Conservation (phyloP, 2,329 filamentous ascomycete genomes). For the Arthrocladium fulminans region DNA sequence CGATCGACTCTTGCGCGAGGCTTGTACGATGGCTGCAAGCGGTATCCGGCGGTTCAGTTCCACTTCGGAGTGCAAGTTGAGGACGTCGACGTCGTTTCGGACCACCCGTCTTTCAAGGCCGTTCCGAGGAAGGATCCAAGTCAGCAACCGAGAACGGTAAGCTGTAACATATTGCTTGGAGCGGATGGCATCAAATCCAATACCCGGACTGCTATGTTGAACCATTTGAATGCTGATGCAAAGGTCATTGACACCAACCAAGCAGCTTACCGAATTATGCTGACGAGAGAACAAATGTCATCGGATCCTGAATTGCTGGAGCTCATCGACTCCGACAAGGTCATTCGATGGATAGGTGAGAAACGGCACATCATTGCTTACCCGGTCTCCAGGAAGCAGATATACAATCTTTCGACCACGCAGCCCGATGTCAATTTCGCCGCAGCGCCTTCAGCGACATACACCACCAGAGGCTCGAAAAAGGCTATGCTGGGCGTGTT, state of each 20-base stretch:
- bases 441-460: slow-evolving; percentile 49
- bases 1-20: slow-evolving; percentile 61
- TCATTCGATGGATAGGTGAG: slow-evolving; percentile 57
- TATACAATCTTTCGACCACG: slow-evolving; percentile 58
- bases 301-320: slow-evolving; percentile 44
- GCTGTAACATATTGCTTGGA: slow-evolving; percentile 45
- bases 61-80: slow-evolving; percentile 54
- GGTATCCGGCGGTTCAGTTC: slow-evolving; percentile 55
- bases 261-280: slow-evolving; percentile 47
- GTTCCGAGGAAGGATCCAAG: slow-evolving; percentile 44
- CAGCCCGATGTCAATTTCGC: slow-evolving; percentile 55
- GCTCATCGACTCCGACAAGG: slow-evolving; percentile 49
- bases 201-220: slow-evolving; percentile 36
- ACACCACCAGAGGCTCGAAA: slow-evolving; percentile 55
- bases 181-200: slow-evolving; percentile 48
- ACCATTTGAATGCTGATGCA: slow-evolving; percentile 30
- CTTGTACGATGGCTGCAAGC: slow-evolving; percentile 61
- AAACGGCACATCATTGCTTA: slow-evolving; percentile 61
- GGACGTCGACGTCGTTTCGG: slow-evolving; percentile 50
- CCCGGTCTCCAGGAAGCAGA: slow-evolving; percentile 51
- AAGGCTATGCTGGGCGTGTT: slow-evolving; percentile 53
- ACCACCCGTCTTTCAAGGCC: slow-evolving; percentile 52
- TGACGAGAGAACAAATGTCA: slow-evolving; percentile 38
- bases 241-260: slow-evolving; percentile 43
- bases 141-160: slow-evolving; percentile 42